Percentiles rank a stretch among this genome's conserved stretches.
Evolutionary conservation across 2,329 filamentous ascomycete genomes (phyloP).

Genomic region (Diaporthe eres): DNA sequence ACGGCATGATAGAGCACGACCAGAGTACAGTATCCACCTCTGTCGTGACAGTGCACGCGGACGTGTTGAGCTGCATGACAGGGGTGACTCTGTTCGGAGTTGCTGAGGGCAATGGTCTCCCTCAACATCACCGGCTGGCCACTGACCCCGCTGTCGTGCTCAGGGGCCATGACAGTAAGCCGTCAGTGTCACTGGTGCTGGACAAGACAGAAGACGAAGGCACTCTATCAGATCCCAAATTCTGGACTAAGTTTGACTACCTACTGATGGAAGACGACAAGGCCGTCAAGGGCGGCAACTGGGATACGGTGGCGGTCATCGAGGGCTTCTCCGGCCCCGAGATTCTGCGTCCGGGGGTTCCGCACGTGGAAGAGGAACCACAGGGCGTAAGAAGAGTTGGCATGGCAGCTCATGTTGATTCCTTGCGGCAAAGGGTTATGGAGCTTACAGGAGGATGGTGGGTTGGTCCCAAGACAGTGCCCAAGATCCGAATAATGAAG

Average conservation of each 20-base stretch:
- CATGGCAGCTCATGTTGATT: conserved; percentile 57
- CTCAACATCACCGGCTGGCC: conserved; percentile 47
- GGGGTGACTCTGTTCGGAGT: conserved; percentile 77
- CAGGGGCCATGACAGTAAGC: conserved; percentile 21
- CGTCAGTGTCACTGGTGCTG: conserved; percentile 53
- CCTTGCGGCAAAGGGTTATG: conserved; percentile 58
- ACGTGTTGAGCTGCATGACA: conserved; percentile 79
- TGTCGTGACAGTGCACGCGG: conserved; percentile 69
- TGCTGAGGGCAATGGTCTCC: conserved; percentile 52
- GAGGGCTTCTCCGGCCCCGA: conserved; percentile 72
- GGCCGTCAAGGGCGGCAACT: conserved; percentile 62
- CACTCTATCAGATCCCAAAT: conserved; percentile 61
- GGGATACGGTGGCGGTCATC: conserved; percentile 70
- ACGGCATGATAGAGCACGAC: conserved; percentile 53
- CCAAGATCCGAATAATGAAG: conserved; percentile 66
- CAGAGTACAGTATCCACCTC: conserved; percentile 49
- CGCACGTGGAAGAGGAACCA: conserved; percentile 41
- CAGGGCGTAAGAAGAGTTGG: conserved; percentile 57
- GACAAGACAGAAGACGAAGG: conserved; percentile 74
- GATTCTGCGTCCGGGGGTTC: conserved; percentile 64
- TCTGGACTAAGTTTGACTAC: conserved; percentile 77
- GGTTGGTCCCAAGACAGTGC: conserved; percentile 73
- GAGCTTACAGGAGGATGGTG: conserved; percentile 72
- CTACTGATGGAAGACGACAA: conserved; percentile 68
- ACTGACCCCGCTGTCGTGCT: conserved; percentile 43